Conservation (phyloP, 2,329 filamentous ascomycete species). For the Sarocladiaceae sp. region DNA sequence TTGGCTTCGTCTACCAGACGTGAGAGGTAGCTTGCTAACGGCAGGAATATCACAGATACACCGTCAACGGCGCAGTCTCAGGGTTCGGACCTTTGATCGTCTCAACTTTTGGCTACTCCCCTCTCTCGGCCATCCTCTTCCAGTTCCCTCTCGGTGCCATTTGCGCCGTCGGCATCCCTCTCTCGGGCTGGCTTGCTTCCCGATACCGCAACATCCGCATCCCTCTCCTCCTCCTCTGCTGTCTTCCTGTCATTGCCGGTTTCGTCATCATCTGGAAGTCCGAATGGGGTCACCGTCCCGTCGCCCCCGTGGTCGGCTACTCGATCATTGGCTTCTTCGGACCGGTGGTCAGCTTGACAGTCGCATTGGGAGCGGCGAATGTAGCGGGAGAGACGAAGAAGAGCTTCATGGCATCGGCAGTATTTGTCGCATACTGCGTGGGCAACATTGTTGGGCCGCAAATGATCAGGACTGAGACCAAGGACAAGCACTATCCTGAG, state of each 20-base stretch:
- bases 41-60: conserved; percentile 34
- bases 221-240: conserved; percentile 44
- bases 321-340: conserved; percentile 53
- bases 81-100: conserved; percentile 51
- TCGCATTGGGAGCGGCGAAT: conserved; percentile 40
- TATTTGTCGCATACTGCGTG: conserved; percentile 71
- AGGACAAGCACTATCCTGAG: conserved; percentile 60
- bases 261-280: conserved; percentile 55
- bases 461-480: conserved; percentile 61
- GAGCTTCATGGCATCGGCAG: conserved; percentile 65
- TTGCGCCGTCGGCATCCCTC: conserved; percentile 46
- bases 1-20: too few species aligned
- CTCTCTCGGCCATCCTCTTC: conserved; percentile 48
- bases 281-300: conserved; percentile 41
- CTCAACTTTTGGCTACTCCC: conserved; percentile 44
- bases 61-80: conserved; percentile 48
- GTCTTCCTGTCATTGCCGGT: conserved; percentile 52
- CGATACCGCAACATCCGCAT: conserved; percentile 46
- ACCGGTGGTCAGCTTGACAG: conserved; percentile 40
- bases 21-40: neutral
- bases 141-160: conserved; percentile 53
- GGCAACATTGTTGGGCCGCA: conserved; percentile 72
- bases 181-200: conserved; percentile 45
- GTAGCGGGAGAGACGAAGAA: conserved; percentile 74
- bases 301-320: conserved; percentile 49